Percentiles rank a stretch among this genome's conserved stretches.
These are phyloP conservation scores for Aspergillus arachidicola DNA, from an alignment of 2,329 filamentous ascomycete genomes.

Conservation along the genomic window DNA sequence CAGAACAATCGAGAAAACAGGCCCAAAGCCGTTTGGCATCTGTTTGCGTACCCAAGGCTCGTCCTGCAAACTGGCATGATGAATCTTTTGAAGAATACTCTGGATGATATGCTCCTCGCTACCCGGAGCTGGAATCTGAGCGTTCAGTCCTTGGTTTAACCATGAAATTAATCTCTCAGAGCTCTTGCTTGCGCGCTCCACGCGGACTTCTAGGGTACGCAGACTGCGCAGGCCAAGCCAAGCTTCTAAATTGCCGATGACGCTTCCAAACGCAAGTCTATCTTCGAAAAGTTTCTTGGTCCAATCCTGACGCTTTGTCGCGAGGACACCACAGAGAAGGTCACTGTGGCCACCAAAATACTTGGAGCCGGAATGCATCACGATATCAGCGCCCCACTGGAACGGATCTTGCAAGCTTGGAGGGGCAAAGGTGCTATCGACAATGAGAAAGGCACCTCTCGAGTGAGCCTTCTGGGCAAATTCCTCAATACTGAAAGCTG, in stretches of 20 bases:
- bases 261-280: constrained; percentile 74
- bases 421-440: constrained; percentile 92
- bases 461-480: constrained; percentile 74
- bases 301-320: constrained; percentile 64
- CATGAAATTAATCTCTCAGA: constrained; percentile 72
- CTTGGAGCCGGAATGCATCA: constrained; percentile 94
- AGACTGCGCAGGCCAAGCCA: constrained; percentile 89
- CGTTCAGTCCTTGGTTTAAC: constrained; percentile 58
- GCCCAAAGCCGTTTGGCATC: constrained; percentile 88
- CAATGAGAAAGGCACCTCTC: constrained; percentile 73
- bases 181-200: constrained; percentile 73
- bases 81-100: constrained; percentile 62
- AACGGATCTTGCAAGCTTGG: constrained; percentile 89
- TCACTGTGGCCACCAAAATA: constrained; percentile 96
- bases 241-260: constrained; percentile 86
- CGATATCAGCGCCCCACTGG: constrained; percentile 73
- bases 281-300: constrained; percentile 65
- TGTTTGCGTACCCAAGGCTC: constrained; percentile 76
- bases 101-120: constrained; percentile 50
- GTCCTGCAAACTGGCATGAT: constrained; percentile 80
- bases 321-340: constrained; percentile 83
- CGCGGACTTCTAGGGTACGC: constrained; percentile 80
- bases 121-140: constrained; percentile 38
- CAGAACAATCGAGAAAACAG: constrained; percentile 78
- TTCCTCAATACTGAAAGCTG: constrained; percentile 70